Evolutionary conservation across 1,284 basidiomycete species (phyloP), one percentile per base, ranked within the genome.

Genomic region (Sanguinoderma infundibulare): DNA sequence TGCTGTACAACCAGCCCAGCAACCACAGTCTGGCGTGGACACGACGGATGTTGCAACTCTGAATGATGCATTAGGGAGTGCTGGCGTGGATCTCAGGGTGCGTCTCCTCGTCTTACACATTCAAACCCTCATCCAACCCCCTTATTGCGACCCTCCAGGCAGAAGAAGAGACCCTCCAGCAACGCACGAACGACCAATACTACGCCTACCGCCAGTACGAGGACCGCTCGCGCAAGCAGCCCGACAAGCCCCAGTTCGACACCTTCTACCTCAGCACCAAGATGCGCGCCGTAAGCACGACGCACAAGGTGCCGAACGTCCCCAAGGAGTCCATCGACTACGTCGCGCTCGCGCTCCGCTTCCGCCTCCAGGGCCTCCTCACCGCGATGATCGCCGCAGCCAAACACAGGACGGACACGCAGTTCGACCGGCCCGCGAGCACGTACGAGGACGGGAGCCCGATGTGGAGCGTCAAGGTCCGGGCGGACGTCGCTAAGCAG

Each of bases 61-160:
- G 49, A 94, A 92, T 60, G 92, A 94, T 70, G 92, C 91, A 1
- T 75, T 94, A 3, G 92, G 91, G 5, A 92, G 90, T 69, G 91
- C 91, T 14, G 92, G 92, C 15, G 90, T 94, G 7, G 92, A 94
- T 77, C 77, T 94, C 38, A 78, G 89, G 70, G 91, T 91, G 69
- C 65, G 81, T 76, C 24, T 6, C 15, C 10, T 30, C 38, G n/a
- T n/a, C 15, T 38, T 38, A 17, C 30, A 7, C 14, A 24, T 12
- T 44, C 9, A 34, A 30, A 24, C 30, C 5, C n/a, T 14, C 8
- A 5, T 26, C 17, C 24, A 30, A 53, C 1, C 15, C 17, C 22
- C 20, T 30, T 24, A 14, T 35, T 22, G 5, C n/a, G 4, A n/a
- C 12, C 7, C 26, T 20, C 14, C 61, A 93, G 91, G 92, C 92